Evolutionary conservation across 192 early-diverging fungal genomes (phyloP), one percentile per base, ranked within the genome.

Genomic region (Coemansia sp.): DNA sequence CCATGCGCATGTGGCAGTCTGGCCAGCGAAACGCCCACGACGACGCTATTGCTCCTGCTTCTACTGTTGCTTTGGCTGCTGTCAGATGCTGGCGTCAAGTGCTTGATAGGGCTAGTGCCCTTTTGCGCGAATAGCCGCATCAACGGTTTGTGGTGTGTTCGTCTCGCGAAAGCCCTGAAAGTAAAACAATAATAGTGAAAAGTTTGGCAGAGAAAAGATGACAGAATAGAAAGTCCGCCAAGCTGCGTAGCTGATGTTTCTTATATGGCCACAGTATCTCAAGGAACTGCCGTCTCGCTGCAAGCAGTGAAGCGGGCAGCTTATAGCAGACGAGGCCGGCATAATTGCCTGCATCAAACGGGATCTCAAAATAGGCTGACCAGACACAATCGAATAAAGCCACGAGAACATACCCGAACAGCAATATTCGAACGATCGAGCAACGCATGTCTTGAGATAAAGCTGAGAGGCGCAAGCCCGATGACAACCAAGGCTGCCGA

Each of bases 71-170:
- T 1, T 27, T 27, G 25, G 25, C 57, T 21, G 29, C 57, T 9
- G 32, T 19, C 57, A n/a, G 57, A 34, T 12, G 2, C 34, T 0
- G 32, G 57, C 15, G 17, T 19, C 57, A 15, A 36, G 34, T 59
- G 57, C 57, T 59, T 59, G 32, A 59, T 59, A 9, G 57, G 57
- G 57, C 29, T 36, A 1, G 57, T 59, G 57, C 32, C 57, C 57
- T 36, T 59, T n/a, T 17, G 34, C 7, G n/a, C 15, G n/a, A 59
- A 59, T 32, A 59, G 57, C 34, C 32, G 57, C 57, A 59, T 59
- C 34, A 17, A 0, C 29, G 25, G 34, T 37, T 3, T 17, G 25
- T 5, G 53, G 9, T 53, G 48, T 21, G 48, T 23, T 50, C 21
- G 48, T 23, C 19, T 23, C n/a, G 25, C 51, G 3, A 55, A 27